These are phyloP conservation scores for Saturnispora serradocipensis DNA, from an alignment of 805 yeast species.

Conservation along the genomic window DNA sequence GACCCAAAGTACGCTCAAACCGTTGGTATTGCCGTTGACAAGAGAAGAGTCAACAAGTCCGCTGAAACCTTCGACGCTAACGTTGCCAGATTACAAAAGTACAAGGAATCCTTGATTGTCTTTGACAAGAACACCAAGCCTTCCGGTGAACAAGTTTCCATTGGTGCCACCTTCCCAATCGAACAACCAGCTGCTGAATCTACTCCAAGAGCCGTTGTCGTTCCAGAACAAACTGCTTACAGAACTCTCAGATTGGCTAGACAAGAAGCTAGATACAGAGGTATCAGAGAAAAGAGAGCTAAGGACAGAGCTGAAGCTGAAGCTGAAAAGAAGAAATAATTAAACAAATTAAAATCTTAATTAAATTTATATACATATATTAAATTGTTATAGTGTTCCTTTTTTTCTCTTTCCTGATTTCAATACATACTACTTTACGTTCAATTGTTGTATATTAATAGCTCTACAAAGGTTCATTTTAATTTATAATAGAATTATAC, in stretches of 20 bases:
- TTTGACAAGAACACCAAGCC: conserved; percentile 83
- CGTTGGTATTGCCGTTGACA: conserved; percentile 97
- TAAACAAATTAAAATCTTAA: conserved; percentile 19
- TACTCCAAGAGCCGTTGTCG: conserved; percentile 84
- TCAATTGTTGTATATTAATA: conserved; percentile 2
- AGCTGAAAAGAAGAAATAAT: conserved; percentile 95
- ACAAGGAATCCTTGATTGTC: conserved; percentile 90
- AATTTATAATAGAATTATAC: too few relatives aligned
- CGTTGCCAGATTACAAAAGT: conserved; percentile 94
- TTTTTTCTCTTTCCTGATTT: conserved; percentile 1
- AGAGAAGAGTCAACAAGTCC: conserved; percentile 98
- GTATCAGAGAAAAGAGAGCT: conserved; percentile 97
- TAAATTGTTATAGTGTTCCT: conserved; percentile 4
- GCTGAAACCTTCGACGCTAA: conserved; percentile 90
- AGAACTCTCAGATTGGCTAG: conserved; percentile 92
- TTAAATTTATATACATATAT: conserved; percentile 3
- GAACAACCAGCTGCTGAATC: conserved; percentile 64
- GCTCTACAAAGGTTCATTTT: too few relatives aligned
- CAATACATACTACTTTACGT: conserved; percentile 2
- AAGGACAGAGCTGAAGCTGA: conserved; percentile 97
- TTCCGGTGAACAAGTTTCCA: conserved; percentile 71
- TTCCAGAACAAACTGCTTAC: conserved; percentile 66
- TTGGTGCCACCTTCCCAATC: conserved; percentile 84
- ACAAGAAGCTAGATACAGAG: conserved; percentile 87
- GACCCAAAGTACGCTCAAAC: conserved; percentile 95